These are phyloP conservation scores for Aspergillus ostianus DNA, from an alignment of 495 filamentous ascomycete species.

Conservation along the genomic window DNA sequence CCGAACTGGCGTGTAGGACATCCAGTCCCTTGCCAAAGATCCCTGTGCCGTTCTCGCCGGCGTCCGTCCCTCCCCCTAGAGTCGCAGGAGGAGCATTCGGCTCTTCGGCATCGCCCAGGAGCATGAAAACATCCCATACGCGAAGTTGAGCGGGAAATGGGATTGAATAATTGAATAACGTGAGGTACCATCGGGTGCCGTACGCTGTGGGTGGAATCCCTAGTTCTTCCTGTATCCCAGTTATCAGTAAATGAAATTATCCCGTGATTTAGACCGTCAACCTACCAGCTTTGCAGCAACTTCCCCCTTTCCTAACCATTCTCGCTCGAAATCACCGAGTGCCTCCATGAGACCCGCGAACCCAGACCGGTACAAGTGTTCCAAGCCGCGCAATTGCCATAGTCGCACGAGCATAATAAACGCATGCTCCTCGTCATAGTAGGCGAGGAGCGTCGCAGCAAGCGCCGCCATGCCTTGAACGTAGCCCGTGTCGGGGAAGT, in stretches of 20 bases:
- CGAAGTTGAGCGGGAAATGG: constrained; percentile 96
- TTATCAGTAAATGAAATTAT: constrained; percentile 13
- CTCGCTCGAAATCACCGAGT: constrained; percentile 80
- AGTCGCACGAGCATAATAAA: constrained; percentile 95
- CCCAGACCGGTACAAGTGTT: constrained; percentile 76
- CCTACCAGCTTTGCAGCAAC: constrained; percentile 77
- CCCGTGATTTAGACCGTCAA: constrained; percentile 10
- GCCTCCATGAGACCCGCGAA: constrained; percentile 88
- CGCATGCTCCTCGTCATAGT: constrained; percentile 90
- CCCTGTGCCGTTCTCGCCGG: constrained; percentile 17
- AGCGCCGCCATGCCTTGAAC: constrained; percentile 98
- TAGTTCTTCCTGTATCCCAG: constrained; percentile 61
- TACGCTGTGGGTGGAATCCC: constrained; percentile 85
- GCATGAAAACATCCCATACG: constrained; percentile 98
- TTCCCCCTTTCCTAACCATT: constrained; percentile 76
- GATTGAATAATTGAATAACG: constrained; percentile 95
- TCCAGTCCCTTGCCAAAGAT: constrained; percentile 71
- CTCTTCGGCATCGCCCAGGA: constrained; percentile 72
- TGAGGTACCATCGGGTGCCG: constrained; percentile 96
- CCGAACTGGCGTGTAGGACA: constrained; percentile 84
- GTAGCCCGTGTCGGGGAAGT: constrained; percentile 90
- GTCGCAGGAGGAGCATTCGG: background rate
- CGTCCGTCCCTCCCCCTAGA: constrained; percentile 42
- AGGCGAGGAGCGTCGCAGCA: constrained; percentile 90
- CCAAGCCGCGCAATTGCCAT: constrained; percentile 85